Evolutionary conservation across 352 stramenopile species (phyloP).

Genomic region (Aphanomyces astaci): DNA sequence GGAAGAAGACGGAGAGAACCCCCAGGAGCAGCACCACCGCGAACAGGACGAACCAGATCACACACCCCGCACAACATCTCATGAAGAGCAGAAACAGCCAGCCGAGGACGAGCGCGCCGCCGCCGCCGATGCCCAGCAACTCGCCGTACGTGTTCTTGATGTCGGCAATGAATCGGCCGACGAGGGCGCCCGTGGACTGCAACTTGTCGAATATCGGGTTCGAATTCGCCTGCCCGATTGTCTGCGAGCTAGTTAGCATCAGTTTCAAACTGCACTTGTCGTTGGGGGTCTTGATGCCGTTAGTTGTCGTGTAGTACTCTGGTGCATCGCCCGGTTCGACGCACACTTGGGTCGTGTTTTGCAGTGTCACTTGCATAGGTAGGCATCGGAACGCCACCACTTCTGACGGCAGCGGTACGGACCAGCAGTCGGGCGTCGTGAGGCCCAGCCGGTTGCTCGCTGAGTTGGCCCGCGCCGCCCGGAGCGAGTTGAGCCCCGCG

Average conservation of each 20-base stretch:
- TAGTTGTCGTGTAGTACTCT: conserved; percentile 57
- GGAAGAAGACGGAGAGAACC: conserved; percentile 64
- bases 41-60: conserved; percentile 70
- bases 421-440: conserved; percentile 43
- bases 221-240: conserved; percentile 45
- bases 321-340: conserved; percentile 53
- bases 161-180: conserved; percentile 61
- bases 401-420: conserved; percentile 53
- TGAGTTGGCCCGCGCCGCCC: conserved; percentile 32
- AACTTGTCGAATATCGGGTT: conserved; percentile 71
- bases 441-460: conserved; percentile 21
- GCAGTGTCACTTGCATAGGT: conserved; percentile 53
- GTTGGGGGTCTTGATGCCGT: conserved; percentile 44
- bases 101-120: conserved; percentile 43
- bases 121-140: conserved; percentile 42
- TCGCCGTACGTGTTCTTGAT: conserved; percentile 48
- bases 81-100: conserved; percentile 65
- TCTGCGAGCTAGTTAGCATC: conserved; percentile 44
- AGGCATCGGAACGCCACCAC: conserved; percentile 75
- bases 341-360: conserved; percentile 44
- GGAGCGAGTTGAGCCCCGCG: conserved; percentile 33
- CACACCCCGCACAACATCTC: conserved; percentile 56
- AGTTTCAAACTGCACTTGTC: conserved; percentile 68
- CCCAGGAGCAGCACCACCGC: conserved; percentile 53
- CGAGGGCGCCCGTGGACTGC: conserved; percentile 38